These are phyloP conservation scores for Trichoderma aggressivum DNA, from an alignment of 2,329 filamentous ascomycete genomes.

Conservation along the genomic window DNA sequence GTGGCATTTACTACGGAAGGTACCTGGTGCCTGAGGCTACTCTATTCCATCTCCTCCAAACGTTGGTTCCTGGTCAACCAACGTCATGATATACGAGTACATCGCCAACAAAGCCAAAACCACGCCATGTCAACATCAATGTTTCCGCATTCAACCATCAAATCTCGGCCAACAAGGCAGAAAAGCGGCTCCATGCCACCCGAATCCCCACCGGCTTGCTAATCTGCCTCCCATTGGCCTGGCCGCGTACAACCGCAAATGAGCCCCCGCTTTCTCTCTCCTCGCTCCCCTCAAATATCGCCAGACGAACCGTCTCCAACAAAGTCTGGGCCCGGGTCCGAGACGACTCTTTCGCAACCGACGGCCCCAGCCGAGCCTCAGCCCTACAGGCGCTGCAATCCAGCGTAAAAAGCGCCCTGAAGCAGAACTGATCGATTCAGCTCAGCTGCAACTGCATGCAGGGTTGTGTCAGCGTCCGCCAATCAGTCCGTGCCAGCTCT, in stretches of 20 bases:
- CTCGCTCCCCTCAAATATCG: not conserved
- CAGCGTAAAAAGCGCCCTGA: not conserved
- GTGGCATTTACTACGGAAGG: not conserved
- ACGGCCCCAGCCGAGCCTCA: conserved; percentile 6
- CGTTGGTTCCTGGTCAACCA: not conserved
- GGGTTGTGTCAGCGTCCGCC: conserved; percentile 7
- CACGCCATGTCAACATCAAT: not conserved
- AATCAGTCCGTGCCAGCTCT: conserved; percentile 3
- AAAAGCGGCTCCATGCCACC: not conserved
- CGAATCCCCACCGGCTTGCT: not conserved
- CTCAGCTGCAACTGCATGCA: not conserved
- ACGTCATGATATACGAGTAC: not conserved
- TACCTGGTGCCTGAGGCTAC: not conserved
- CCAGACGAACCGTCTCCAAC: conserved; percentile 4
- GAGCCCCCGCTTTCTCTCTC: conserved; percentile 3
- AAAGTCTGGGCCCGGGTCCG: conserved; percentile 11
- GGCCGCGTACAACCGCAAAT: not conserved
- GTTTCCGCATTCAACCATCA: not conserved
- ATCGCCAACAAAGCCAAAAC: not conserved
- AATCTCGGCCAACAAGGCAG: not conserved
- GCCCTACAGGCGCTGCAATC: conserved; percentile 3
- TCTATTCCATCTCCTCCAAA: not conserved
- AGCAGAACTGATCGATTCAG: not conserved
- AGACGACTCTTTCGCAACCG: conserved; percentile 5
- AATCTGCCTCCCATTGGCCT: not conserved